Conservation (phyloP, 306 rosid species). For the Quercus variabilis region DNA sequence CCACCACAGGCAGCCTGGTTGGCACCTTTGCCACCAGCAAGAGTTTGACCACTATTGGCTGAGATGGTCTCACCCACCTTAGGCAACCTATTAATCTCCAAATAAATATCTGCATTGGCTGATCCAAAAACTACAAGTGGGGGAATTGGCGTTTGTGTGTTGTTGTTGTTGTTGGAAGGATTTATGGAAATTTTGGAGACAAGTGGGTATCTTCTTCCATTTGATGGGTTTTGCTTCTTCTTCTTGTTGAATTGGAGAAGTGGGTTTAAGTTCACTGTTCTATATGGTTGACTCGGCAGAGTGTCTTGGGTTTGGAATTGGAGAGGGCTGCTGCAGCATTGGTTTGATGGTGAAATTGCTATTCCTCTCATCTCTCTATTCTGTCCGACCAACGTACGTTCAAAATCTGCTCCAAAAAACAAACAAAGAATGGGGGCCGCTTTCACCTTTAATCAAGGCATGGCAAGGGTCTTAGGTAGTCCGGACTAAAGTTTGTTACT, state of each 20-base stretch:
- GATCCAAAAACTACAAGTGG: conserved; percentile 87
- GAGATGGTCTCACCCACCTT: conserved; percentile 67
- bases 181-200: conserved; percentile 32
- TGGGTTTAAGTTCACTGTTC: conserved; percentile 21
- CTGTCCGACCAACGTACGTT: not conserved
- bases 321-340: conserved; percentile 1
- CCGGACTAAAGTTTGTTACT: not conserved
- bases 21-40: conserved; percentile 86
- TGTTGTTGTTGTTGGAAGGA: conserved; percentile 15
- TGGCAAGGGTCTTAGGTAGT: no score
- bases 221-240: conserved; percentile 13
- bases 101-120: conserved; percentile 84
- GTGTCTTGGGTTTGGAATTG: conserved; percentile 10
- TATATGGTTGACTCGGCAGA: not conserved
- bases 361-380: conserved; percentile 30
- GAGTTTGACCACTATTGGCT: conserved; percentile 66
- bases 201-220: conserved; percentile 20
- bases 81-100: conserved; percentile 74
- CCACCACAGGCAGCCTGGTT: conserved; percentile 84
- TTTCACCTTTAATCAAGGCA: no score
- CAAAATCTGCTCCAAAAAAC: not conserved
- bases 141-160: conserved; percentile 11
- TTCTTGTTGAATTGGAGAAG: conserved; percentile 36
- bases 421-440: no score
- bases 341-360: conserved; percentile 36